phyloP scores from a whole-genome alignment of 169 alveolate species.

The Plasmodium fragile region DNA sequence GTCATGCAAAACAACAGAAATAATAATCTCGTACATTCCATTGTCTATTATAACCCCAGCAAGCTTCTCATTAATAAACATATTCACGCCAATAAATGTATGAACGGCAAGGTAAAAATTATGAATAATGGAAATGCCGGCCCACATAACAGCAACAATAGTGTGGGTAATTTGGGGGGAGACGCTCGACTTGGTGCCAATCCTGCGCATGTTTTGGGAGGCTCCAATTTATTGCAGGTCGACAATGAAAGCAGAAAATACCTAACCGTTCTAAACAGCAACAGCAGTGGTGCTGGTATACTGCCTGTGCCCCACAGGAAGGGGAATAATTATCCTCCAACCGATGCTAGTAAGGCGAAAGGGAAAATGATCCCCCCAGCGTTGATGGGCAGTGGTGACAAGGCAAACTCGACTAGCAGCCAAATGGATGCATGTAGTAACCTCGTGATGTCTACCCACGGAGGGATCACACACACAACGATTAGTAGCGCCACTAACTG shows the following conservation, averaged over 20 bases:
- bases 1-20: neutral
- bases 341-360: neutral
- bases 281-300: neutral
- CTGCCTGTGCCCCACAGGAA: neutral
- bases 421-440: neutral
- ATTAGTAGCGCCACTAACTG: neutral
- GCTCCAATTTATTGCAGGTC: neutral
- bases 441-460: neutral
- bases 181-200: neutral
- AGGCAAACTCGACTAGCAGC: neutral
- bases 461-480: neutral
- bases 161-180: neutral
- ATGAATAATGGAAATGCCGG: neutral
- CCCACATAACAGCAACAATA: neutral
- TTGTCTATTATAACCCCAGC: constrained; percentile 21
- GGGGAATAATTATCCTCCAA: neutral
- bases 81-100: constrained; percentile 7
- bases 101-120: neutral
- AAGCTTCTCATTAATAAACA: constrained; percentile 29
- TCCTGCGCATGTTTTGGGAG: neutral
- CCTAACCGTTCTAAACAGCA: neutral
- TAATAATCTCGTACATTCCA: neutral
- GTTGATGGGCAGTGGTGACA: neutral
- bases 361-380: neutral
- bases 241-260: neutral